Evolutionary conservation across 495 filamentous ascomycete species (phyloP).

Genomic region (Aspergillus carlsbadensis): DNA sequence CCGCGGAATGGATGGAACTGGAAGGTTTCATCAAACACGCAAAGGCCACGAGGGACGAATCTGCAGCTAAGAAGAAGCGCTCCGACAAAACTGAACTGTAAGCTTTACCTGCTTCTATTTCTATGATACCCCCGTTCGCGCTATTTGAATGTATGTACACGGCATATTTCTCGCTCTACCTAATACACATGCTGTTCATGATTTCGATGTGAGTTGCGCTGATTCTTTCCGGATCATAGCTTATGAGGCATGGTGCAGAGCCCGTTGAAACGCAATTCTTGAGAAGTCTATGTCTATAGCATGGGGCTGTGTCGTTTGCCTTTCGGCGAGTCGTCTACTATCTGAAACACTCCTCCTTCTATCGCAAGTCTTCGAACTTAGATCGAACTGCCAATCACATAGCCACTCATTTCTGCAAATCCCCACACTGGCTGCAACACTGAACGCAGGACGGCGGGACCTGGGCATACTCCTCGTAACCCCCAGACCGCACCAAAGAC

Average conservation of each 20-base stretch:
- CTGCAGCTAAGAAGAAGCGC: conserved; percentile 11
- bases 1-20: conserved; percentile 90
- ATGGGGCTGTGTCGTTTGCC: not conserved
- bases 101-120: conserved; percentile 28
- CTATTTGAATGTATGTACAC: conserved; percentile 2
- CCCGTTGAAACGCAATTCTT: not conserved
- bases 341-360: not conserved
- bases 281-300: not conserved
- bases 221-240: conserved; percentile 13
- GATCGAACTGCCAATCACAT: conserved; percentile 40
- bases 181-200: not conserved
- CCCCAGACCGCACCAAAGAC: conserved; percentile 59
- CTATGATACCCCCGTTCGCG: conserved; percentile 10
- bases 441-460: conserved; percentile 50
- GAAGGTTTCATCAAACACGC: conserved; percentile 59
- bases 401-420: conserved; percentile 48
- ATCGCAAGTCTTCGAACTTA: conserved; percentile 11
- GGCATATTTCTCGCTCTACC: not conserved
- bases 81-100: conserved; percentile 44
- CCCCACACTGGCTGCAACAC: conserved; percentile 52
- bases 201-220: conserved; percentile 1
- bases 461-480: conserved; percentile 54
- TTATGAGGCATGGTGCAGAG: conserved; percentile 4
- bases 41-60: not conserved
- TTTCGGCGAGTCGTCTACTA: not conserved